These are phyloP conservation scores for Lachnellula cervina DNA, from an alignment of 2,329 filamentous ascomycete species.

Conservation along the genomic window DNA sequence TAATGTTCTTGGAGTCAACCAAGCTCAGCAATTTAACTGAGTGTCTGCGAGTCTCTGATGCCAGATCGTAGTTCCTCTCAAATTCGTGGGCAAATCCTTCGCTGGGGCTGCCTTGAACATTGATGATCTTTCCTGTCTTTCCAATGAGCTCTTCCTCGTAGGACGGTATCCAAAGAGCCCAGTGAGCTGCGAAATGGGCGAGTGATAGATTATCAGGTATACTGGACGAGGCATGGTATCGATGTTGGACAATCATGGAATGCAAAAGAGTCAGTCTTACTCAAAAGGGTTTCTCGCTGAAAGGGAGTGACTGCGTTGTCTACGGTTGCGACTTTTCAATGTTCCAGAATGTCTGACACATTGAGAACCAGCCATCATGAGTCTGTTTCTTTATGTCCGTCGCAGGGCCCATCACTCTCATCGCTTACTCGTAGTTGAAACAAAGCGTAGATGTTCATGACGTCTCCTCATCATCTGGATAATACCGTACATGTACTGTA, in stretches of 20 bases:
- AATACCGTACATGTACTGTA: no score
- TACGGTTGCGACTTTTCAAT: not conserved
- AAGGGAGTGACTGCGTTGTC: not conserved
- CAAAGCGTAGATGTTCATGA: no score
- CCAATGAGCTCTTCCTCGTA: slow-evolving; percentile 1
- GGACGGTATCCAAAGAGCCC: slow-evolving; percentile 24
- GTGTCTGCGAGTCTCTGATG: not conserved
- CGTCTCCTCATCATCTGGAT: no score
- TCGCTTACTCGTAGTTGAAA: no score
- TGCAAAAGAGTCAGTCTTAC: not conserved
- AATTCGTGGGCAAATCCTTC: slow-evolving; percentile 21
- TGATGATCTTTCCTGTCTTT: slow-evolving; percentile 21
- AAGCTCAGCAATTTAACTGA: slow-evolving; percentile 2
- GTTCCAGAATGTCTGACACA: no score
- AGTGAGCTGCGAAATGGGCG: slow-evolving; percentile 27
- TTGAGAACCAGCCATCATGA: no score
- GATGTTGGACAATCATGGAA: not conserved
- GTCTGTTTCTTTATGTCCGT: no score
- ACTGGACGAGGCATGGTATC: slow-evolving; percentile 13
- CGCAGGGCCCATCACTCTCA: no score
- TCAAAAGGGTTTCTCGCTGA: no score
- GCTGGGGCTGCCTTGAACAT: slow-evolving; percentile 21
- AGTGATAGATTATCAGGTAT: slow-evolving; percentile 21
- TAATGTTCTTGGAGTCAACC: slow-evolving; percentile 2
- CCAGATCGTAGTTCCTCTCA: slow-evolving; percentile 20